Evolutionary conservation across 345 rosid genomes (phyloP).

Genomic region (Reutealis trisperma): DNA sequence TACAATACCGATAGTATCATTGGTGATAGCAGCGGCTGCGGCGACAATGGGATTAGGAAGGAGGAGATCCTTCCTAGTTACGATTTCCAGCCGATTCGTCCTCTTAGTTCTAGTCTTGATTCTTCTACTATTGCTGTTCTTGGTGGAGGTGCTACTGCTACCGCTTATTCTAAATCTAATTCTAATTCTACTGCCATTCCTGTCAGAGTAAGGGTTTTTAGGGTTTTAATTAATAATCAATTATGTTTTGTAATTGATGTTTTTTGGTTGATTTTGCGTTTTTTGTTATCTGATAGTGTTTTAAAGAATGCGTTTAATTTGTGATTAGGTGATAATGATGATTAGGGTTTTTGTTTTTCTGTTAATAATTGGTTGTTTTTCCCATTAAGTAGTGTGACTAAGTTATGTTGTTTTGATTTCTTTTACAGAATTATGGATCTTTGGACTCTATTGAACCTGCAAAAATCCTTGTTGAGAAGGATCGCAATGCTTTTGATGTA

Average conservation of each 20-base stretch:
- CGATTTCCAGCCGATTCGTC: slow-evolving; percentile 84
- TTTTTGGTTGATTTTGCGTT: neutral
- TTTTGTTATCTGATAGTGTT: neutral
- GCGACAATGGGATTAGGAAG: slow-evolving; percentile 43
- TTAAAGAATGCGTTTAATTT: neutral
- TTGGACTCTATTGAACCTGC: slow-evolving; percentile 66
- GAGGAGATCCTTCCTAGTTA: slow-evolving; percentile 84
- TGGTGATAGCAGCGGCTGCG: slow-evolving; percentile 7
- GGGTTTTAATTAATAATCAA: neutral
- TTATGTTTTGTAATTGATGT: neutral
- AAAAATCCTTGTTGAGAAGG: slow-evolving; percentile 54
- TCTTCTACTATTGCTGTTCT: neutral
- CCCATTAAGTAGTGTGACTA: too few species aligned
- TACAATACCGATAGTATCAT: slow-evolving; percentile 2
- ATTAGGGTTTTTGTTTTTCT: neutral
- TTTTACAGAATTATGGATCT: slow-evolving; percentile 56
- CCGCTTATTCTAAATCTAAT: slow-evolving; percentile 44
- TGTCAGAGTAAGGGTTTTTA: slow-evolving; percentile 39
- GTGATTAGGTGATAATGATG: neutral
- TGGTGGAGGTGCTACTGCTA: neutral
- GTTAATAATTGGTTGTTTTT: neutral
- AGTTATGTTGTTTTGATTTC: too few species aligned
- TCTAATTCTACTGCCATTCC: slow-evolving; percentile 27
- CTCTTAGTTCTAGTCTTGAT: slow-evolving; percentile 34
- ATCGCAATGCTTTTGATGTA: slow-evolving; percentile 37